Conservation (phyloP, 192 early-diverging fungal genomes). For the Oehlia diaphana region DNA sequence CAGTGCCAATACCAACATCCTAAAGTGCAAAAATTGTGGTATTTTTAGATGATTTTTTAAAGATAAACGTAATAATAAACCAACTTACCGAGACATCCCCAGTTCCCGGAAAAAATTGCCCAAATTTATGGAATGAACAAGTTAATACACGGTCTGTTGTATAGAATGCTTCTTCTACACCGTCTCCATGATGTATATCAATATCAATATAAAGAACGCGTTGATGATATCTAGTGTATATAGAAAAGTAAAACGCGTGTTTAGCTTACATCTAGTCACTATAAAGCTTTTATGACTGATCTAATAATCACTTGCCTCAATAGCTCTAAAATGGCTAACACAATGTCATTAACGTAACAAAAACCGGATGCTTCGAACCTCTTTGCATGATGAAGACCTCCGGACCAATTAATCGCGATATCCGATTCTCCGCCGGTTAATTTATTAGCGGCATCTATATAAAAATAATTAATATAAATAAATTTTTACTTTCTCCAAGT, state of each 20-base stretch:
- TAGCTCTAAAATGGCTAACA: slow-evolving; percentile 77
- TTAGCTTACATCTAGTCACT: too few relatives aligned
- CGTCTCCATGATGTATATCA: slow-evolving; percentile 93
- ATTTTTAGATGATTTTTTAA: not conserved
- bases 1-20: slow-evolving; percentile 83
- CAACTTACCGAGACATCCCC: slow-evolving; percentile 63
- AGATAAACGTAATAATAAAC: not conserved
- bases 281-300: not conserved
- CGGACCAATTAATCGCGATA: slow-evolving; percentile 88
- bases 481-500: not conserved
- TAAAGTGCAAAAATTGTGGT: slow-evolving; percentile 42
- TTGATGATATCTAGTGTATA: slow-evolving; percentile 57
- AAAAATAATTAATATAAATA: not conserved
- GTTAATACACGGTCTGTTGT: slow-evolving; percentile 95
- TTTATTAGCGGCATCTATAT: slow-evolving; percentile 63
- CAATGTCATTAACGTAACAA: slow-evolving; percentile 96
- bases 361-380: slow-evolving; percentile 89
- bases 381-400: slow-evolving; percentile 83
- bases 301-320: slow-evolving; percentile 36
- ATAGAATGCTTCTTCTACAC: slow-evolving; percentile 94
- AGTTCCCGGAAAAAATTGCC: slow-evolving; percentile 95
- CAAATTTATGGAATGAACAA: slow-evolving; percentile 94
- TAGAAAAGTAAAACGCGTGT: not conserved
- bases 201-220: slow-evolving; percentile 95
- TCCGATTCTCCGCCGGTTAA: slow-evolving; percentile 58